Conservation (phyloP, 2,329 filamentous ascomycete species). For the Neocucurbitaria cava region DNA sequence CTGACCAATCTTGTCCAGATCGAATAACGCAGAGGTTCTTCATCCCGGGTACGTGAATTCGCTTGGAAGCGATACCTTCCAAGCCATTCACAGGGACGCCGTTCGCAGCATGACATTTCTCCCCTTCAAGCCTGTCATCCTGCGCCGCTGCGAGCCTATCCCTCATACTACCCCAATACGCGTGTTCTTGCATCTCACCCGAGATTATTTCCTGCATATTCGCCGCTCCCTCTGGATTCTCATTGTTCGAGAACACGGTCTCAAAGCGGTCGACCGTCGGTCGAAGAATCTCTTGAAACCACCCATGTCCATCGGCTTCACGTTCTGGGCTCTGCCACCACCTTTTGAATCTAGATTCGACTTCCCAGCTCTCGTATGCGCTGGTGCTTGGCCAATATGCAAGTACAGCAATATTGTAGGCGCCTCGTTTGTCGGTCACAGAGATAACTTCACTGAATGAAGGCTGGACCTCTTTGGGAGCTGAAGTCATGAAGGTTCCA, state of each 20-base stretch:
- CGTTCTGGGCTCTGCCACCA: constrained; percentile 49
- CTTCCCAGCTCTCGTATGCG: constrained; percentile 42
- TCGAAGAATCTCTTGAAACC: constrained; percentile 54
- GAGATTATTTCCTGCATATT: constrained; percentile 50
- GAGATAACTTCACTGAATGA: constrained; percentile 45
- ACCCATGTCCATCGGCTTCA: constrained; percentile 40
- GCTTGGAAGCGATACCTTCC: no score
- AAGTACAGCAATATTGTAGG: constrained; percentile 47
- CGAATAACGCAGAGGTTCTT: constrained; percentile 55
- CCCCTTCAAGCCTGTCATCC: constrained; percentile 44
- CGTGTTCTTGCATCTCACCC: constrained; percentile 52
- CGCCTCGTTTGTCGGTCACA: constrained; percentile 33
- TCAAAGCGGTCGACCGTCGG: constrained; percentile 55
- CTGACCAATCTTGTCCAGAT: constrained; percentile 57
- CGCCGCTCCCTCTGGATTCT: constrained; percentile 50
- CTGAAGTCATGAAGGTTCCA: constrained; percentile 15
- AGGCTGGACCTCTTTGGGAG: constrained; percentile 17
- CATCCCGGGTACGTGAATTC: constrained; percentile 47
- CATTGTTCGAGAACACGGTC: constrained; percentile 50
- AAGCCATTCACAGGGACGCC: no score
- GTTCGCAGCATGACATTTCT: no score
- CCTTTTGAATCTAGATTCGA: constrained; percentile 43
- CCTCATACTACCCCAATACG: constrained; percentile 58
- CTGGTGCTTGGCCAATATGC: constrained; percentile 49
- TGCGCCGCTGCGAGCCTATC: constrained; percentile 53